Evolutionary conservation across 2,329 filamentous ascomycete genomes (phyloP).

Genomic region (Colletotrichum cereale): DNA sequence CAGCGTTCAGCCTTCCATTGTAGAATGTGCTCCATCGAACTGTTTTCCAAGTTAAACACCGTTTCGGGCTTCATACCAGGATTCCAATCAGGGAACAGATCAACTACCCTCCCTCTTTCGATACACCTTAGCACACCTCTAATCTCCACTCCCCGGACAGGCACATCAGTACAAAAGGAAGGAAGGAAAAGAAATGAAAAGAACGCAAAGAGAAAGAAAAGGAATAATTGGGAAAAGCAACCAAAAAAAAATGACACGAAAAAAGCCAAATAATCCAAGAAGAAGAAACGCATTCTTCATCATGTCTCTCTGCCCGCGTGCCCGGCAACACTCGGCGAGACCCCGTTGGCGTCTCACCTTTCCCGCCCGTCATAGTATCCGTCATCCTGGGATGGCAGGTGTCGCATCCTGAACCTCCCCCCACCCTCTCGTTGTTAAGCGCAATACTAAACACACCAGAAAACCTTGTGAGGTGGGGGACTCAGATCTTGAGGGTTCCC

Average conservation of each 20-base stretch:
- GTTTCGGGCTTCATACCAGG: neutral
- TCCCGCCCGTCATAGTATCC: slow-evolving; percentile 27
- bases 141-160: too few relatives aligned
- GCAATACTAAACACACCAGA: neutral
- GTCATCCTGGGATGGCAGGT: slow-evolving; percentile 37
- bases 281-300: neutral
- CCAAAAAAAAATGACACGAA: neutral
- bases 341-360: slow-evolving; percentile 19
- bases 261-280: neutral
- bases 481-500: neutral
- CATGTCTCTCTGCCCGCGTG: neutral
- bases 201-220: too few relatives aligned
- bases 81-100: neutral
- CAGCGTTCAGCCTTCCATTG: neutral
- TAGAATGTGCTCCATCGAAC: neutral
- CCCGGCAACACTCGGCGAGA: neutral
- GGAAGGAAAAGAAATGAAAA: neutral
- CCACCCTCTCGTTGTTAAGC: neutral
- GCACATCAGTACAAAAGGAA: neutral
- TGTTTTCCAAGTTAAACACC: neutral
- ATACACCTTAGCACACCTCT: neutral
- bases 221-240: neutral
- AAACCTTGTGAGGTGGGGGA: slow-evolving; percentile 13
- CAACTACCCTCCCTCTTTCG: neutral
- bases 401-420: neutral